Evolutionary conservation across 164 flowering plant species (phyloP).

Genomic region (Akebia trifoliata): DNA sequence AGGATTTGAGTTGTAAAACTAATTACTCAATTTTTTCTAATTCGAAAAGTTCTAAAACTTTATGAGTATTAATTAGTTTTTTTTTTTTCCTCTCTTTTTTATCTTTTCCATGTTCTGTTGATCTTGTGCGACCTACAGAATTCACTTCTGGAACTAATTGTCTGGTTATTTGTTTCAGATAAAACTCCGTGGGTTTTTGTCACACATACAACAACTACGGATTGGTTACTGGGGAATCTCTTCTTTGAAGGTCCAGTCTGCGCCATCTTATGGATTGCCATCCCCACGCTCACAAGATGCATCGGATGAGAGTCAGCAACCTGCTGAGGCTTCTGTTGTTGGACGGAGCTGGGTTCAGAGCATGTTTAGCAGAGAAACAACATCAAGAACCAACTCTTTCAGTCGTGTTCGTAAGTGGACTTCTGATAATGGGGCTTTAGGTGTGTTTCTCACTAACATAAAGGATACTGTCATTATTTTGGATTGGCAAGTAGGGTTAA

Average conservation of each 20-base stretch:
- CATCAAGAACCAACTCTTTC: conserved; percentile 61
- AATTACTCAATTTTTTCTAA: no score
- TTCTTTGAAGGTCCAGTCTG: conserved; percentile 54
- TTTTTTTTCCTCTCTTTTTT: no score
- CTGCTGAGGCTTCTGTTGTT: conserved; percentile 88
- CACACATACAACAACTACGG: conserved; percentile 78
- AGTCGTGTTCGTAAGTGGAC: conserved; percentile 73
- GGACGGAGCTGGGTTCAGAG: conserved; percentile 99
- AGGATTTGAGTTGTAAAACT: no score
- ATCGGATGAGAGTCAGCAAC: conserved; percentile 58
- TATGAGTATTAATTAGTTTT: no score
- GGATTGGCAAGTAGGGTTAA: no score
- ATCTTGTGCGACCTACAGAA: no score
- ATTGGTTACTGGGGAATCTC: conserved; percentile 85
- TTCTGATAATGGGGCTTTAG: conserved; percentile 58
- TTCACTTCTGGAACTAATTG: conserved; percentile 6
- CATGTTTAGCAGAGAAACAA: conserved; percentile 89
- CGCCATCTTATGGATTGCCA: conserved; percentile 56
- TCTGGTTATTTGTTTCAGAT: conserved; percentile 43
- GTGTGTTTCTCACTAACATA: conserved; percentile 23
- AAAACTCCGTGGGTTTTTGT: conserved; percentile 76
- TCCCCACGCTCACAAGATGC: conserved; percentile 77
- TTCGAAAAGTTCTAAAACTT: no score
- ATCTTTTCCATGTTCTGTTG: no score
- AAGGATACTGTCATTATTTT: no score